Evolutionary conservation across 2,329 filamentous ascomycete genomes (phyloP).

Genomic region (Juglanconis oblonga): DNA sequence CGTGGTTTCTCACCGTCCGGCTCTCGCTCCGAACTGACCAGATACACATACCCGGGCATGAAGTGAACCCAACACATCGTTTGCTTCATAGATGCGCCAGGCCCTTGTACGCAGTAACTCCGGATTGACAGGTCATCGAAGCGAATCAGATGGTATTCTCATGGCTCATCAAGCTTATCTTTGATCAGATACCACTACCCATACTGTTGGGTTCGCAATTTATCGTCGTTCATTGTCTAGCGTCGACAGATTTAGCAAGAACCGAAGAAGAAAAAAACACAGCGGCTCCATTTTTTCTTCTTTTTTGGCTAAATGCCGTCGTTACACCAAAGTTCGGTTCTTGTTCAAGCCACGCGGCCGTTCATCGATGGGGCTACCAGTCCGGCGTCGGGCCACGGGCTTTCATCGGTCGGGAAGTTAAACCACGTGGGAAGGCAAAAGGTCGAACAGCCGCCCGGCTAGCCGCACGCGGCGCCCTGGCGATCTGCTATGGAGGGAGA

Average conservation of each 20-base stretch:
- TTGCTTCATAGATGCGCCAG: background rate
- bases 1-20: no score
- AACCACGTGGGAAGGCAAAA: conserved; percentile 14
- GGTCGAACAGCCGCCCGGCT: conserved; percentile 3
- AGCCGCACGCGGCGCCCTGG: background rate
- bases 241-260: no score
- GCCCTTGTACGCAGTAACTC: no score
- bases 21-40: background rate
- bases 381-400: background rate
- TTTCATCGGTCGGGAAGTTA: conserved; percentile 1
- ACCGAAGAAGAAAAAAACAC: background rate
- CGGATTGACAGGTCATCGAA: background rate
- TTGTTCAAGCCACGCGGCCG: background rate
- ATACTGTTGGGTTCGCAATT: no score
- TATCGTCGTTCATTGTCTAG: background rate
- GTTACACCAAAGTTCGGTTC: background rate
- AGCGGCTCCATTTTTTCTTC: background rate
- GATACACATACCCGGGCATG: background rate
- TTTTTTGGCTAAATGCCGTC: background rate
- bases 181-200: no score
- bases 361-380: background rate
- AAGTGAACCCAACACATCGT: background rate
- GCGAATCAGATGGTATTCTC: background rate
- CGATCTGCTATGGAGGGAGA: background rate
- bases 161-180: no score